Evolutionary conservation across 208 protist genomes (phyloP).

Genomic region (Novymonas esmeraldas): DNA sequence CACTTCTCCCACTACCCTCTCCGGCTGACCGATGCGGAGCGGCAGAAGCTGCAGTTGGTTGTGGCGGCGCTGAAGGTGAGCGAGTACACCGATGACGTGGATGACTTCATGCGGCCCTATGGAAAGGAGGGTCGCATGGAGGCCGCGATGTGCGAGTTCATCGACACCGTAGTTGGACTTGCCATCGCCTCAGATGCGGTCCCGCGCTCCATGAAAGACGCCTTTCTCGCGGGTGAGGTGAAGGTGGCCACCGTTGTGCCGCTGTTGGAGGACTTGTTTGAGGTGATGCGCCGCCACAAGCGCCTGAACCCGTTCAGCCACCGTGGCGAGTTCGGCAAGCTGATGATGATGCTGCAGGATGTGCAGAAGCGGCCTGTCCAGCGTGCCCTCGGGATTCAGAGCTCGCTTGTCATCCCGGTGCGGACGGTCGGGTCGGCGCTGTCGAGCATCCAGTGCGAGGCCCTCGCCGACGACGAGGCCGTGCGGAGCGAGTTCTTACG

Average conservation of each 20-base stretch:
- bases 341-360: conserved; percentile 97
- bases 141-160: conserved; percentile 64
- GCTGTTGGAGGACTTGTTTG: conserved; percentile 92
- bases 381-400: conserved; percentile 47
- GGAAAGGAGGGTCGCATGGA: conserved; percentile 65
- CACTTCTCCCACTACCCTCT: conserved; percentile 41
- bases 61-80: conserved; percentile 87
- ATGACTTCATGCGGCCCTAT: conserved; percentile 66
- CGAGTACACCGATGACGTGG: conserved; percentile 91
- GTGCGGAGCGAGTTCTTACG: conserved; percentile 56
- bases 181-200: conserved; percentile 78
- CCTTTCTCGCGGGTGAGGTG: conserved; percentile 47
- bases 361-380: conserved; percentile 66
- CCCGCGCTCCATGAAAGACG: conserved; percentile 56
- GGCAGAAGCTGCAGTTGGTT: conserved; percentile 86
- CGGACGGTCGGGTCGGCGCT: conserved; percentile 87
- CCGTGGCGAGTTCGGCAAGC: conserved; percentile 95
- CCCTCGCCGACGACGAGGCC: conserved; percentile 79
- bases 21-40: conserved; percentile 73
- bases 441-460: conserved; percentile 37
- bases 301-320: conserved; percentile 96
- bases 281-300: conserved; percentile 97
- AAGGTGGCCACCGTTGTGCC: conserved; percentile 39
- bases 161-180: conserved; percentile 80
- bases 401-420: conserved; percentile 72